Base-by-base conservation (phyloP, 345 rosid genomes). In the Clausena lansium region DNA sequence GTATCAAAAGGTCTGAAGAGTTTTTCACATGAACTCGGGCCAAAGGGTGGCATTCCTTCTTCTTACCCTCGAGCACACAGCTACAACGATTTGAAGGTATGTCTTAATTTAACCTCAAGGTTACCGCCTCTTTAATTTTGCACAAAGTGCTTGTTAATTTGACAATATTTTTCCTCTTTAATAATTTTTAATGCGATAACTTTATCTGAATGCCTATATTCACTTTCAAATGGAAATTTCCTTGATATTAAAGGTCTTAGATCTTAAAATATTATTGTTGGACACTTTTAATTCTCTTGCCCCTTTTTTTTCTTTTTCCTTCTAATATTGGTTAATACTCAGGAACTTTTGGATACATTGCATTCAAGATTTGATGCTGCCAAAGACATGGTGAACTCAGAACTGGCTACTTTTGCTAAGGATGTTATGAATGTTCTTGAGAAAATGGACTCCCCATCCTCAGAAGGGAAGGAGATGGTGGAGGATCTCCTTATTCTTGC, bases 11-110 rank as follows among this genome's bases (percentile, higher is more conserved):
- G 85, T 78, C 47, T 90, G 47, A 92, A 92, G 83, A 92, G 95
- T 76, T 91, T 86, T 78, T 92, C 97, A 27, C 94, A 92, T 85
- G 97, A 92, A 59, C 78, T 92, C 60, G 94, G 93, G 75, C 92
- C 91, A 11, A 84, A 82, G 75, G 93, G 91, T 82, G 93, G 94
- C 81, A 84, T 87, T 80, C 83, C 81, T 77, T 78, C 82, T 75
- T 59, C 84, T 8, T 45, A 79, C 66, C 87, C 92, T 69, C 90
- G 95, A 77, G 88, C 92, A 17, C 95, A 87, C 73, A 92, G 94
- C 84, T 91, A 84, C 84, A 87, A 84, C 20, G 89, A 92, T 84
- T 82, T 92, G 73, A 87, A 87, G 95, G 97, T 88, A 83, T 45
- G 2, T 11, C 36, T 70, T 14, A 35, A 38, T 33, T 22, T 54